A percentile compares a stretch with the other conserved stretches of the same genome.
Conservation (phyloP, 495 filamentous ascomycete species). For the Xylaria palmicola region DNA sequence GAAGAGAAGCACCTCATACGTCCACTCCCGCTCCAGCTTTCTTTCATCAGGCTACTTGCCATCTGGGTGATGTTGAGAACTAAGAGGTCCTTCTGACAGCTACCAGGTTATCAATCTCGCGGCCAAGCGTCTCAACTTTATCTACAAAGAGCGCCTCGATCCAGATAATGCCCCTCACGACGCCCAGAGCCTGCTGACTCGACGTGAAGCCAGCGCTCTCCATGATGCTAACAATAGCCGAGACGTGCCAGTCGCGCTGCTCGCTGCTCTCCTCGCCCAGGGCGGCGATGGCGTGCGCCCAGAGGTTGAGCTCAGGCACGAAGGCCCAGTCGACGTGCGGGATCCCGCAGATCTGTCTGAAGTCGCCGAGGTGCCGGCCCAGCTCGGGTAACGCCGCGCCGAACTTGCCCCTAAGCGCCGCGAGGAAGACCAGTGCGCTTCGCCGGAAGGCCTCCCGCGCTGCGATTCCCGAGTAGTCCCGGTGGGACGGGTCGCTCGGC, state of each 20-base stretch:
- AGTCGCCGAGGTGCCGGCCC: constrained; percentile 24
- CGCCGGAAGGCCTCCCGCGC: constrained; percentile 27
- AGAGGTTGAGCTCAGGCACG: constrained; percentile 30
- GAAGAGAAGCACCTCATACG: no score
- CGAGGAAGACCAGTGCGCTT: constrained; percentile 25
- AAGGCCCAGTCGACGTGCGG: constrained; percentile 23
- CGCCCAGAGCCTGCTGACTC: constrained; percentile 18
- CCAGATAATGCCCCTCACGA: constrained; percentile 29
- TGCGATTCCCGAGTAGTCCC: constrained; percentile 20
- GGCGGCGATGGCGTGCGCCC: constrained; percentile 24
- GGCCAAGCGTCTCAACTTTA: constrained; percentile 19
- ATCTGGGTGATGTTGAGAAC: neutral
- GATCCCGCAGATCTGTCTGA: constrained; percentile 24
- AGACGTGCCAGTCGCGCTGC: constrained; percentile 26
- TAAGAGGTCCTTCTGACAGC: neutral
- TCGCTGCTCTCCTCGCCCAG: constrained; percentile 22
- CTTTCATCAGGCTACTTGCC: no score
- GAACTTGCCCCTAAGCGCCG: constrained; percentile 20
- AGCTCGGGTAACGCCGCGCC: constrained; percentile 19
- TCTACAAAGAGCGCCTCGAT: constrained; percentile 22
- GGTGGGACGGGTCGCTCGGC: constrained; percentile 16
- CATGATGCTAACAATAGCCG: constrained; percentile 28
- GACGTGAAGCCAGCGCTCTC: constrained; percentile 19
- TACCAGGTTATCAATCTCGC: constrained; percentile 22
- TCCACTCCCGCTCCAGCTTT: no score